Evolutionary conservation across 495 filamentous ascomycete species (phyloP).

Genomic region (Acidomyces sp.): DNA sequence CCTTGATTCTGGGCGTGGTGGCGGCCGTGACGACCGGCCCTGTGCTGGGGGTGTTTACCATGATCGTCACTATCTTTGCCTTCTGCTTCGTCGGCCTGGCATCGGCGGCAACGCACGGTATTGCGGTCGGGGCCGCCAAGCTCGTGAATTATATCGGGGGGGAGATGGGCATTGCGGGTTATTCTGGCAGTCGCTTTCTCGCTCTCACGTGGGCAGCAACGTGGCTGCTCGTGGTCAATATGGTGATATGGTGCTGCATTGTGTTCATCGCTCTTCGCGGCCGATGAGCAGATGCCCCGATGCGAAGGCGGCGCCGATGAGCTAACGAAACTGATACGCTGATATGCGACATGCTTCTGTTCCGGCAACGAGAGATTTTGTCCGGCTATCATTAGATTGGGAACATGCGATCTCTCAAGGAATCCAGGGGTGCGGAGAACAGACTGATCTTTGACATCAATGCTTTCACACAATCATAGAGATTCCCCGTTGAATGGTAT

Average conservation of each 20-base stretch:
- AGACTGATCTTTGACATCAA: too few species aligned
- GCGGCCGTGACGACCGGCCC: constrained; percentile 26
- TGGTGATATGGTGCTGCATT: constrained; percentile 30
- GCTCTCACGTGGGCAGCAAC: constrained; percentile 47
- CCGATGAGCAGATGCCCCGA: too few species aligned
- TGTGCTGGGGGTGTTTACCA: constrained; percentile 29
- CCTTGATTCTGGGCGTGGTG: constrained; percentile 38
- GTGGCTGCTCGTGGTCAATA: constrained; percentile 36
- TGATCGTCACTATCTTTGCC: constrained; percentile 32
- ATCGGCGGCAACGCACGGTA: constrained; percentile 48
- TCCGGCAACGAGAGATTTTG: too few species aligned
- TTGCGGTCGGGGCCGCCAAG: constrained; percentile 43
- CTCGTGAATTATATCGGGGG: constrained; percentile 46
- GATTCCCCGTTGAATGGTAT: too few species aligned
- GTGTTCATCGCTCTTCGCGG: constrained; percentile 1
- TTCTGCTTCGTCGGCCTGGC: constrained; percentile 41
- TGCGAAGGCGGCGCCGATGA: too few species aligned
- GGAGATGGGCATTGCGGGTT: constrained; percentile 40
- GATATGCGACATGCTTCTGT: too few species aligned
- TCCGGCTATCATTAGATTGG: too few species aligned
- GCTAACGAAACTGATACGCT: too few species aligned
- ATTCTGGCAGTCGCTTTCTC: constrained; percentile 42
- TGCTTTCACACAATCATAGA: too few species aligned
- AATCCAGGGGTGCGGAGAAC: too few species aligned
- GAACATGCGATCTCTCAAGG: too few species aligned